phyloP scores from a whole-genome alignment of 345 rosid genomes.

The Fremontodendron californicum region DNA sequence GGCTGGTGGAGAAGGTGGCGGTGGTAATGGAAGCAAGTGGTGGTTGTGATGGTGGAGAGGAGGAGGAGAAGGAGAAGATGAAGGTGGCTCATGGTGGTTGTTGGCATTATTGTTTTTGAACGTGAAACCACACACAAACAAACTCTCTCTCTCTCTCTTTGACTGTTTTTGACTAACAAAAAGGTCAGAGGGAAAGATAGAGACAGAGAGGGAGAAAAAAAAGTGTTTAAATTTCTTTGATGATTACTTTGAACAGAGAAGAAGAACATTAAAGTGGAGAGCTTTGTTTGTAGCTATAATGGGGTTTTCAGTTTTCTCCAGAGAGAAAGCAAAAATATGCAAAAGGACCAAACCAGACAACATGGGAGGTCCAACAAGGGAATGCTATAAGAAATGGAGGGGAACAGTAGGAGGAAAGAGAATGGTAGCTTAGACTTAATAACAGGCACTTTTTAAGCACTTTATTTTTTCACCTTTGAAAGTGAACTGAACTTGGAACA shows the following conservation, averaged over 20 bases:
- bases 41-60: slow-evolving; percentile 8
- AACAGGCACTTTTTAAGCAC: not conserved
- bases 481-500: not conserved
- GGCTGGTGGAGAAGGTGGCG: slow-evolving; percentile 78
- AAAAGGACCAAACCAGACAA: not conserved
- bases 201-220: not conserved
- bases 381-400: not conserved
- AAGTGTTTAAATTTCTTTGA: not conserved
- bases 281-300: not conserved
- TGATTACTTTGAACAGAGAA: too few relatives aligned
- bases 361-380: not conserved
- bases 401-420: not conserved
- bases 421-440: not conserved
- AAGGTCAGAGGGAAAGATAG: not conserved
- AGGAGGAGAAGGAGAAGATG: slow-evolving; percentile 23
- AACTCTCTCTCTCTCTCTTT: not conserved
- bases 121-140: not conserved
- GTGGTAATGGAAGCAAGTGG: slow-evolving; percentile 11
- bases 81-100: not conserved
- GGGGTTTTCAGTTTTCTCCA: not conserved
- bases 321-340: not conserved
- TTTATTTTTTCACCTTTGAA: not conserved
- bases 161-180: not conserved
- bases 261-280: not conserved
- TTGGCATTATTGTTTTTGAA: not conserved